Conservation (phyloP, 176 grass and related monocot species). For the Triticum urartu region DNA sequence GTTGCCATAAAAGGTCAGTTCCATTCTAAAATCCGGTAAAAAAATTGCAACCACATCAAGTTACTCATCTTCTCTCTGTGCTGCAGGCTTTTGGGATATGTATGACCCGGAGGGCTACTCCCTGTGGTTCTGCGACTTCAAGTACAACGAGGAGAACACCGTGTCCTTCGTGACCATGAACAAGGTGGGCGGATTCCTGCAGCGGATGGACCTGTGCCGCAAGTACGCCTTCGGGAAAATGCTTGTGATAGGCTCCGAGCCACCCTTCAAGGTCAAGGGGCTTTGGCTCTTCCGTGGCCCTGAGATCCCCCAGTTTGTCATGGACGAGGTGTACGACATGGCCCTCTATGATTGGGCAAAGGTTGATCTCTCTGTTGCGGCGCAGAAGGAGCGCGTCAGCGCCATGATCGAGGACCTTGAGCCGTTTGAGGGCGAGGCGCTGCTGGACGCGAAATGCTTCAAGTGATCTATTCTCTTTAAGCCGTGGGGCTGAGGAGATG, state of each 20-base stretch:
- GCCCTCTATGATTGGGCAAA: conserved; percentile 86
- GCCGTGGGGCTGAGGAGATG: neutral
- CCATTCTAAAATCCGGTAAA: neutral
- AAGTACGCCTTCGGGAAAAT: conserved; percentile 92
- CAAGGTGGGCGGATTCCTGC: conserved; percentile 83
- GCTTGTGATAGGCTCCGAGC: conserved; percentile 65
- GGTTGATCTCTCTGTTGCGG: conserved; percentile 67
- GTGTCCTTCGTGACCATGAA: conserved; percentile 77
- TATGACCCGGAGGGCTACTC: conserved; percentile 64
- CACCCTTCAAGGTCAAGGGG: conserved; percentile 81
- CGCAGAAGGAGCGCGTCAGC: conserved; percentile 69
- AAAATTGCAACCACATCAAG: neutral
- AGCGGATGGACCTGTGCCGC: conserved; percentile 74
- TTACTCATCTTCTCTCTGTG: neutral
- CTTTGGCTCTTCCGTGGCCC: conserved; percentile 79
- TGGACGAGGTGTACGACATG: conserved; percentile 86
- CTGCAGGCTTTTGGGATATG: neutral
- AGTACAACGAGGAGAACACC: conserved; percentile 81
- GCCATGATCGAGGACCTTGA: conserved; percentile 92
- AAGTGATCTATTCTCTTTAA: conserved; percentile 32
- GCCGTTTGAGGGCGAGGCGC: conserved; percentile 67
- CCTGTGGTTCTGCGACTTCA: conserved; percentile 88
- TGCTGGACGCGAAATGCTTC: conserved; percentile 89
- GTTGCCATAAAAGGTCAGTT: conserved; percentile 82
- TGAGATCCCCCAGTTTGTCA: conserved; percentile 73